A percentile compares a stretch with the other conserved stretches of the same genome.
Conservation (phyloP, 176 grass and related monocot genomes). For the sorghum (Sorghum bicolor) region DNA sequence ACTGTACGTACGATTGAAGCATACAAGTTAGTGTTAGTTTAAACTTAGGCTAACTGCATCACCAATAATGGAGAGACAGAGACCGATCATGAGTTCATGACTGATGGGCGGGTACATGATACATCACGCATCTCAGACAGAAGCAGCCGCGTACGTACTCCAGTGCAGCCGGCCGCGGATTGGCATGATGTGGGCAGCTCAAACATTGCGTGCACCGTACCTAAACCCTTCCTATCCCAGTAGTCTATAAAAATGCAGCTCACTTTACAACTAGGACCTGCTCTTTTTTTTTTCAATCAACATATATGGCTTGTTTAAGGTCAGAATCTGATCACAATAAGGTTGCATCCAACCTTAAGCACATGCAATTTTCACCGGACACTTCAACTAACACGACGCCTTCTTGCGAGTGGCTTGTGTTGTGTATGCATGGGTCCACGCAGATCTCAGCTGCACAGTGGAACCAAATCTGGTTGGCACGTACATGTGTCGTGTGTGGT, state of each 20-base stretch:
- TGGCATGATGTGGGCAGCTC: neutral
- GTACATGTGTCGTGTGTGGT: neutral
- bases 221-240: neutral
- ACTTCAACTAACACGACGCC: constrained; percentile 24
- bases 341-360: neutral
- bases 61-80: neutral
- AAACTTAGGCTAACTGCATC: neutral
- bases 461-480: neutral
- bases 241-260: neutral
- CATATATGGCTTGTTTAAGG: neutral
- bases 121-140: neutral
- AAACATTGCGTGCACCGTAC: constrained; percentile 21
- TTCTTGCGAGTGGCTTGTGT: neutral
- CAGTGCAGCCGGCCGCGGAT: neutral
- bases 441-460: constrained; percentile 19
- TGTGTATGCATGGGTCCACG: neutral
- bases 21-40: neutral
- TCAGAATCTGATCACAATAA: neutral
- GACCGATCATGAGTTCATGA: neutral
- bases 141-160: neutral
- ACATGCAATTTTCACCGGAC: constrained; percentile 3
- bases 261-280: constrained; percentile 18
- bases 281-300: neutral
- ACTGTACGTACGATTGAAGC: neutral
- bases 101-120: neutral